Evolutionary conservation across 1,139 yeast species (phyloP).

Genomic region (Pichia sp.): DNA sequence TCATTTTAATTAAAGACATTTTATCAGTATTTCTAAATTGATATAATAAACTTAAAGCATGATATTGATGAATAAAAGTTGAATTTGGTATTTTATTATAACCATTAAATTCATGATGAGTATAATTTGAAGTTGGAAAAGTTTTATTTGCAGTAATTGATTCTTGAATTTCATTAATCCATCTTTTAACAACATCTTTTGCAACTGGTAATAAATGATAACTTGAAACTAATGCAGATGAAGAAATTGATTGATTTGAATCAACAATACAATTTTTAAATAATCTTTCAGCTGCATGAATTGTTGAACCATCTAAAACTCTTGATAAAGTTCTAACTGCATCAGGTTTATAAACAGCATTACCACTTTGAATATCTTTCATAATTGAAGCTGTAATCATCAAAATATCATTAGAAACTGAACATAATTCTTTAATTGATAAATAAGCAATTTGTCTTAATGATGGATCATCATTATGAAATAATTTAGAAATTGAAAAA

Average conservation of each 20-base stretch:
- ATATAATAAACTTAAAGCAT: slow-evolving; percentile 86
- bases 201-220: slow-evolving; percentile 88
- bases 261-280: slow-evolving; percentile 92
- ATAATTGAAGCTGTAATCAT: slow-evolving; percentile 98
- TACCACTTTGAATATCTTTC: slow-evolving; percentile 95
- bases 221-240: slow-evolving; percentile 89
- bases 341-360: slow-evolving; percentile 80
- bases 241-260: slow-evolving; percentile 77
- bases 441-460: slow-evolving; percentile 91
- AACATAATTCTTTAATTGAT: slow-evolving; percentile 84
- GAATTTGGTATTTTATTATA: slow-evolving; percentile 52
- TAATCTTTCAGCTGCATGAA: slow-evolving; percentile 88
- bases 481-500: slow-evolving; percentile 88
- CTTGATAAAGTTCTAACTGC: slow-evolving; percentile 90
- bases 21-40: slow-evolving; percentile 86
- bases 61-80: slow-evolving; percentile 87
- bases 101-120: slow-evolving; percentile 50
- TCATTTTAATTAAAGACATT: slow-evolving; percentile 88
- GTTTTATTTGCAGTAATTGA: slow-evolving; percentile 66
- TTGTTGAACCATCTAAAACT: slow-evolving; percentile 87
- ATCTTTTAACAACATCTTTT: slow-evolving; percentile 85
- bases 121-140: slow-evolving; percentile 53
- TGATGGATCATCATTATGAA: slow-evolving; percentile 87
- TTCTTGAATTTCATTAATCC: slow-evolving; percentile 91
- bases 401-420: slow-evolving; percentile 82